A percentile compares a stretch with the other conserved stretches of the same genome.
Evolutionary conservation across 352 stramenopile species (phyloP).

Genomic region (Globisporangium apiculatum): DNA sequence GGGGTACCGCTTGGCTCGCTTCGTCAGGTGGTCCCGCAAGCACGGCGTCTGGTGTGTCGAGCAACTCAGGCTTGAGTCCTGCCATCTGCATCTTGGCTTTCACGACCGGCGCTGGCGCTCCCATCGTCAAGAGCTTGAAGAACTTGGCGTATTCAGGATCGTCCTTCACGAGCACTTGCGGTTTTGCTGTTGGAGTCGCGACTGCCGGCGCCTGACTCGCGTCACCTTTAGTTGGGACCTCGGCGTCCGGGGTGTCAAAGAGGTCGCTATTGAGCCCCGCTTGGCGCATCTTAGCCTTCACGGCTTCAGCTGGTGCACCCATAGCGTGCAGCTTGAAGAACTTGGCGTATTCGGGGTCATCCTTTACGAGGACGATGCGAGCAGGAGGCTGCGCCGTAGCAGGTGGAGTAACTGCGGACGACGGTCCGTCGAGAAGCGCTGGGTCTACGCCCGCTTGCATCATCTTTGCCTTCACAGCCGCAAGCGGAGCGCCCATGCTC

Average conservation of each 20-base stretch:
- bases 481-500: constrained; percentile 48
- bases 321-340: constrained; percentile 67
- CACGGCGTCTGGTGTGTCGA: constrained; percentile 10
- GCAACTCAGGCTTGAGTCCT: constrained; percentile 43
- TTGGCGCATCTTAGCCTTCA: constrained; percentile 57
- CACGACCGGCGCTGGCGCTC: constrained; percentile 37
- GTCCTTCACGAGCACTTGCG: constrained; percentile 44
- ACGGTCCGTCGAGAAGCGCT: constrained; percentile 29
- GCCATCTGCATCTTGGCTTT: constrained; percentile 59
- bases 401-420: not conserved
- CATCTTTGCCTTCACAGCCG: constrained; percentile 64
- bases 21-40: constrained; percentile 8
- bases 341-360: constrained; percentile 53
- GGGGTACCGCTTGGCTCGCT: not conserved
- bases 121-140: constrained; percentile 64
- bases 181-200: constrained; percentile 12
- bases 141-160: constrained; percentile 62
- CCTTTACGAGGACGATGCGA: constrained; percentile 23
- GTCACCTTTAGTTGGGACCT: constrained; percentile 18
- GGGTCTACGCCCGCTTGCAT: constrained; percentile 53
- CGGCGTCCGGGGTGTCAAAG: constrained; percentile 53
- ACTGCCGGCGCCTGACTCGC: not conserved
- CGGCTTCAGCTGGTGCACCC: constrained; percentile 38
- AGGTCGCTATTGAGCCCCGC: constrained; percentile 83
- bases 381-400: not conserved